These are phyloP conservation scores for Yamadazyma mexicana DNA, from an alignment of 1,139 yeast genomes.

Conservation along the genomic window DNA sequence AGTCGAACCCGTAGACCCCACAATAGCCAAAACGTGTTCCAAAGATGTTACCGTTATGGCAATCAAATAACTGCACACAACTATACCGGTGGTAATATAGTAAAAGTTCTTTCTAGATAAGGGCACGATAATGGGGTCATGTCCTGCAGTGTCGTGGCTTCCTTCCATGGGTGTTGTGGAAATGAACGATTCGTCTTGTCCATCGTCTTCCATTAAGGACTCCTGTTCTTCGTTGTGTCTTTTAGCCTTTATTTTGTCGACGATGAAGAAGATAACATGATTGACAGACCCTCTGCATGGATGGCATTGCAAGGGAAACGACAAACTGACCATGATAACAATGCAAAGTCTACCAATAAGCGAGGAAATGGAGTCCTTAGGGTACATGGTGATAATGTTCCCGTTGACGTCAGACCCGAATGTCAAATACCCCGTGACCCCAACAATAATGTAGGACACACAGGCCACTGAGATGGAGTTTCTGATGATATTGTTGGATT, in stretches of 20 bases:
- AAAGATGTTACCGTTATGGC: constrained; percentile 78
- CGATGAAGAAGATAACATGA: constrained; percentile 56
- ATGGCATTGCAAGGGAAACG: constrained; percentile 75
- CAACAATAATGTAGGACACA: constrained; percentile 67
- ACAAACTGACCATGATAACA: constrained; percentile 65
- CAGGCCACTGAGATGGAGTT: constrained; percentile 61
- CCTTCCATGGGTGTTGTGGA: constrained; percentile 53
- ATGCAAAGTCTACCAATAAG: constrained; percentile 72
- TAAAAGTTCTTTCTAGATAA: constrained; percentile 54
- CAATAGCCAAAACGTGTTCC: constrained; percentile 86
- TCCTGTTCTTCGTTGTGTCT: constrained; percentile 8
- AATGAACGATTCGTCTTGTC: constrained; percentile 38
- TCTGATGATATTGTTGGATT: constrained; percentile 54
- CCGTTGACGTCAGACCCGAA: constrained; percentile 76
- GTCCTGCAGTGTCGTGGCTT: constrained; percentile 51
- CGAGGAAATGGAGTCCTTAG: constrained; percentile 54
- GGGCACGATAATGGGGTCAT: constrained; percentile 53
- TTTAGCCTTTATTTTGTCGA: constrained; percentile 7
- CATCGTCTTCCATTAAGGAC: constrained; percentile 29
- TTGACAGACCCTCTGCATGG: constrained; percentile 75
- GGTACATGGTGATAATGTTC: constrained; percentile 70
- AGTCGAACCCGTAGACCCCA: constrained; percentile 94
- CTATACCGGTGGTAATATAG: constrained; percentile 64
- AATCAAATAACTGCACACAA: constrained; percentile 63
- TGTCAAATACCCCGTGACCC: constrained; percentile 80